Evolutionary conservation across 73 alveolate genomes (phyloP), one percentile per base, ranked within the genome.

Genomic region (Paramecium sexaurelia): DNA sequence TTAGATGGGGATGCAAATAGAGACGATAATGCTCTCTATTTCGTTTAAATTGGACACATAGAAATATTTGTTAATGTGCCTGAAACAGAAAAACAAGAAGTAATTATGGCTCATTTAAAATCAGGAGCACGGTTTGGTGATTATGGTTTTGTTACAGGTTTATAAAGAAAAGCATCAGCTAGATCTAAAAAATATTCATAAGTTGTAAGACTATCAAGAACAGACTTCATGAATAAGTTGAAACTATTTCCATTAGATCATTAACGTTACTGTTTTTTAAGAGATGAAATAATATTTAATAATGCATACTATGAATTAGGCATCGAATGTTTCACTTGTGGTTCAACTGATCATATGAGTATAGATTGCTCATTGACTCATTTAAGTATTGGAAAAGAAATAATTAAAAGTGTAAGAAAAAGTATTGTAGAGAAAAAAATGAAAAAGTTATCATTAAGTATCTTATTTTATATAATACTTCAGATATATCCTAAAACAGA

Each of bases 121-220:
- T 36, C 78, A 47, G 94, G 94, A 17, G 94, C 69, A 36, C 37
- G 73, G 22, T 88, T 88, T 88, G 94, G 94, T 15, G 94, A 75
- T 68, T 68, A 68, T 88, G 94, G 82, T 11, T 88, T 88, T 55
- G 69, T 88, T 37, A 87, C 93, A 33, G 89, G 89, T 10, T 20
- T 36, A n/a, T 35, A 88, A 27, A 40, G 94, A 43, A 88, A 75
- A 47, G 85, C 85, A 13, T 68, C 91, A 43, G 94, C 87, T 3
- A 88, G 94, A 88, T 68, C 91, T 69, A 41, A 68, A 40, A 82
- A 88, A 88, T 88, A 68, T 47, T 41, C 94, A 6, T 68, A 75
- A 88, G 73, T 88, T 5, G 78, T 88, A 13, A 69, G 43, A 82
- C 24, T 88, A 13, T 37, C 78, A 69, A 69, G 94, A 69, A 45